phyloP scores from a whole-genome alignment of 257 asterid species.

The Solanum verrucosum region DNA sequence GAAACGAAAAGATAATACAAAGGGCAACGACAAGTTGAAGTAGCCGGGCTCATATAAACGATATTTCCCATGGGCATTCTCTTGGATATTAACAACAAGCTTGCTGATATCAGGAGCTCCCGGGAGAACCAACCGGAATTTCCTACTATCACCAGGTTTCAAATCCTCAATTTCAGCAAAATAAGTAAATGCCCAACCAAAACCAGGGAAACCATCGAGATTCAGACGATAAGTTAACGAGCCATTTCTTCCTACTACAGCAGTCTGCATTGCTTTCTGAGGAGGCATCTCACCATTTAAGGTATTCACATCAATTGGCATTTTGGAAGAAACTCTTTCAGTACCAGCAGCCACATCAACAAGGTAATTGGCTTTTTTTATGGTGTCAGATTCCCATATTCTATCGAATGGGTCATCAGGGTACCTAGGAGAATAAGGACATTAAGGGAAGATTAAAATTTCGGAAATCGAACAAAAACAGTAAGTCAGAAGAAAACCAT shows the following conservation, averaged over 20 bases:
- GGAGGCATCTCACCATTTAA: conserved; percentile 61
- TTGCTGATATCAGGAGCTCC: conserved; percentile 74
- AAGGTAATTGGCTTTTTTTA: conserved; percentile 80
- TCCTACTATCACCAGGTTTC: conserved; percentile 47
- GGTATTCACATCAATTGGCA: conserved; percentile 56
- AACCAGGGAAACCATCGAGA: conserved; percentile 86
- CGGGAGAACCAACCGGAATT: conserved; percentile 67
- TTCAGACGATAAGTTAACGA: conserved; percentile 81
- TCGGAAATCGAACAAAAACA: background rate
- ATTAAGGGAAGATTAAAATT: background rate
- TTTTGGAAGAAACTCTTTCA: conserved; percentile 56
- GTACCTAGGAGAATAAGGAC: conserved; percentile 34
- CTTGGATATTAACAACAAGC: conserved; percentile 76
- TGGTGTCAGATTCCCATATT: conserved; percentile 78
- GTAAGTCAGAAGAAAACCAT: background rate
- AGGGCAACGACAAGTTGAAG: conserved; percentile 73
- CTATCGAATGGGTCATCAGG: conserved; percentile 98
- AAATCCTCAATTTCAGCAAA: conserved; percentile 89
- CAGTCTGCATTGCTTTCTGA: conserved; percentile 95
- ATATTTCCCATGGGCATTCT: conserved; percentile 81
- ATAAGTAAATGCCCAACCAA: conserved; percentile 92
- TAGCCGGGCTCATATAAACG: conserved; percentile 93
- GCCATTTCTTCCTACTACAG: conserved; percentile 97
- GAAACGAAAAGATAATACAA: conserved; percentile 70
- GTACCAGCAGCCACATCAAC: conserved; percentile 98